Evolutionary conservation across 2,329 filamentous ascomycete species (phyloP).

Genomic region (Trichoderma gracile): DNA sequence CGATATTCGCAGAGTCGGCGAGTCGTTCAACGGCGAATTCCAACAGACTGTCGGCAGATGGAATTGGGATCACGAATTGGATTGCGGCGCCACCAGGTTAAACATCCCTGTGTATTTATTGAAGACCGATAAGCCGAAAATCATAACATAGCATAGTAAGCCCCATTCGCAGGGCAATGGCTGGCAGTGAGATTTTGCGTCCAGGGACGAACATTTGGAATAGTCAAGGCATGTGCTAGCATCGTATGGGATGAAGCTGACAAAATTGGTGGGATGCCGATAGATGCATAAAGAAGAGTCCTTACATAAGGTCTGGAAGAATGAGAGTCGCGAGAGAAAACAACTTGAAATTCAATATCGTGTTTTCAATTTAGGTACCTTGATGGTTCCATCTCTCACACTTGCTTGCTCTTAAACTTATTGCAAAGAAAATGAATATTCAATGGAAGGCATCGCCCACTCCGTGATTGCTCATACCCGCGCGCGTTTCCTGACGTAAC

Average conservation of each 20-base stretch:
- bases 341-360: background rate
- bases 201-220: too few species aligned
- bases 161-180: too few species aligned
- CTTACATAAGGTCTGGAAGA: background rate
- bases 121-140: too few species aligned
- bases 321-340: background rate
- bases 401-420: background rate
- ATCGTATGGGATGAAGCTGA: too few species aligned
- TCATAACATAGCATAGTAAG: too few species aligned
- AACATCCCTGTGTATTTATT: too few species aligned
- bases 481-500: constrained; percentile 20
- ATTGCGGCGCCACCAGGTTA: background rate
- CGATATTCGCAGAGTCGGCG: background rate
- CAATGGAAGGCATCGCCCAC: background rate
- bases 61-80: background rate
- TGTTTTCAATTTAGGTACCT: background rate
- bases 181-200: too few species aligned
- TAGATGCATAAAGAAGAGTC: too few species aligned
- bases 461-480: constrained; percentile 19
- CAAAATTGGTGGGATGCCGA: too few species aligned
- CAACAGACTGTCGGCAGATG: background rate
- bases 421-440: background rate
- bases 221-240: too few species aligned
- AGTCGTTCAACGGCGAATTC: background rate
- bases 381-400: background rate